These are phyloP conservation scores for Capsicum chinense DNA, from an alignment of 257 asterid species.

Conservation along the genomic window DNA sequence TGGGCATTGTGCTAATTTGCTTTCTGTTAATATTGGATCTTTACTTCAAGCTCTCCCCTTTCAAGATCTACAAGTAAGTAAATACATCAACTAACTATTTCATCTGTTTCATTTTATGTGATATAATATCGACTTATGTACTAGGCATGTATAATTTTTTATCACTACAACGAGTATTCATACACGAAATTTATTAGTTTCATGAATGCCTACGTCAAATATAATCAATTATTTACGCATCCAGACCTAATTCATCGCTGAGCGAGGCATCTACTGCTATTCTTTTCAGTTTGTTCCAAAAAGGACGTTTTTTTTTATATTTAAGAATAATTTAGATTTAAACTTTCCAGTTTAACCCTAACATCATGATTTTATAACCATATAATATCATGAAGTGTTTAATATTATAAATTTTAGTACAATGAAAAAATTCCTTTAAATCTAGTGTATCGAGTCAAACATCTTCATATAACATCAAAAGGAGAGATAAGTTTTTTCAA, in stretches of 20 bases:
- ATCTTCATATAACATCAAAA: no score
- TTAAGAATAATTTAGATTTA: background rate
- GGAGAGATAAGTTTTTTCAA: background rate
- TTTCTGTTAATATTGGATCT: constrained; percentile 54
- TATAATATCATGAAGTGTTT: background rate
- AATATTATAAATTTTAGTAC: background rate
- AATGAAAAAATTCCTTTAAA: no score
- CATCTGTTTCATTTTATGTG: background rate
- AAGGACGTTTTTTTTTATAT: background rate
- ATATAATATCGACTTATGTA: background rate
- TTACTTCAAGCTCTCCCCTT: constrained; percentile 38
- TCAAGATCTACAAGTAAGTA: constrained; percentile 20
- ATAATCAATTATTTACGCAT: background rate
- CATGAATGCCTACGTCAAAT: background rate
- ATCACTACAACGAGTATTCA: no score
- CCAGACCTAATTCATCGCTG: background rate
- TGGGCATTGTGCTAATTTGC: constrained; percentile 60
- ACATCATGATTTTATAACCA: background rate
- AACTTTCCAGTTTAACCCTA: background rate
- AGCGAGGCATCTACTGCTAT: background rate
- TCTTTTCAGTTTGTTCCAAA: background rate
- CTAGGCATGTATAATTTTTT: background rate
- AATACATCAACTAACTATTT: background rate
- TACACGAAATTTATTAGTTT: background rate
- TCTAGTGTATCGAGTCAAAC: no score